These are phyloP conservation scores for Bipolaris cookei DNA, from an alignment of 2,329 filamentous ascomycete genomes.

Conservation along the genomic window DNA sequence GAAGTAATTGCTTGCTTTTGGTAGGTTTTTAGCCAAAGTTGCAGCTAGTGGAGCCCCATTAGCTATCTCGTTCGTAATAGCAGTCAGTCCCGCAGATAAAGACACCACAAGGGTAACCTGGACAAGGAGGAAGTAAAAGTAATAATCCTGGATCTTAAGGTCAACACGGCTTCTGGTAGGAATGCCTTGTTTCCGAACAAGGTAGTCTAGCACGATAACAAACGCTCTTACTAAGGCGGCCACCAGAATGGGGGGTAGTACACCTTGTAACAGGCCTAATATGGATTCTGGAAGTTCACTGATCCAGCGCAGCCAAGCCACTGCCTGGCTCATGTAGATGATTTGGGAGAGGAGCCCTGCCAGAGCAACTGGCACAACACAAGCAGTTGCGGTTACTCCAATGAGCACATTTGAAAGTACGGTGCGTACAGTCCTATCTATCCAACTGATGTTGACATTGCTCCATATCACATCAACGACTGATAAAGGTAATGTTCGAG, in stretches of 20 bases:
- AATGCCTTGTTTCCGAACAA: constrained; percentile 14
- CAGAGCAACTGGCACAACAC: constrained; percentile 12
- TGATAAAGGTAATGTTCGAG: constrained; percentile 6
- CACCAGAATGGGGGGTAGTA: constrained; percentile 8
- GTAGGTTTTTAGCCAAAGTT: constrained; percentile 25
- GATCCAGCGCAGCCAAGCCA: constrained; percentile 15
- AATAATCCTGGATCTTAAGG: constrained; percentile 19
- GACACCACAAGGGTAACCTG: constrained; percentile 16
- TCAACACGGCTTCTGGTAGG: constrained; percentile 11
- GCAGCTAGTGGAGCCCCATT: constrained; percentile 6
- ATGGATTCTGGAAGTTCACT: constrained; percentile 12
- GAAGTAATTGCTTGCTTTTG: constrained; percentile 28
- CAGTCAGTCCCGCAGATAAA: constrained; percentile 18
- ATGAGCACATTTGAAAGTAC: constrained; percentile 15
- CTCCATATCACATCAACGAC: constrained; percentile 15
- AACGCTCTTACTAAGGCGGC: constrained; percentile 11
- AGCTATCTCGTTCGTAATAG: constrained; percentile 13
- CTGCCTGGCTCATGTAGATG: constrained; percentile 14
- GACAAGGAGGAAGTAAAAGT: constrained; percentile 23
- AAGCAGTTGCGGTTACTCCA: not conserved
- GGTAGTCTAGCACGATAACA: not conserved
- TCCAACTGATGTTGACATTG: constrained; percentile 17
- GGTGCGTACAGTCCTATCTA: constrained; percentile 10
- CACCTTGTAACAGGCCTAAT: constrained; percentile 13
- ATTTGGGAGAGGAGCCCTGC: constrained; percentile 16